Evolutionary conservation across 768 basidiomycete species (phyloP), one percentile per base, ranked within the genome.

Genomic region (Amanita muscaria): DNA sequence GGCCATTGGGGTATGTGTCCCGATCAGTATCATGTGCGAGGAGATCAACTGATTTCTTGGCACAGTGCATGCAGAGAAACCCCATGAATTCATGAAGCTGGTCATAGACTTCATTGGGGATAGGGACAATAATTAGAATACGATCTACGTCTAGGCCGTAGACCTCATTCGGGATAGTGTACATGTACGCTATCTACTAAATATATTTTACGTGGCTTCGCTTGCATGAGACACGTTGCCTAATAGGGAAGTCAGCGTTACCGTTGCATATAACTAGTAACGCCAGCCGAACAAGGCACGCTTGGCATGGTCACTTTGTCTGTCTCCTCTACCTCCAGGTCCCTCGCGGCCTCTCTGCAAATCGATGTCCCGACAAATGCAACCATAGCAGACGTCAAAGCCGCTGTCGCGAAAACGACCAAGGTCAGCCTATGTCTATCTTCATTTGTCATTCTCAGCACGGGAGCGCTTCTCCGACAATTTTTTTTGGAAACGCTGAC

Each of bases 21-120:
- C 37, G 22, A 40, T 23, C 1, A 32, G 15, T 44, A 22, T 9
- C 7, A n/a, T 35, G 15, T 25, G 25, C 16, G 22, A 38, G 10
- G 6, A 9, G 3, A 7, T 15, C 18, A 21, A 29, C 37, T 44
- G 43, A 44, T 32, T 9, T 19, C n/a, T 24, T 18, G 14, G 8
- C 19, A 3, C 49, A 88, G 86, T 93, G 15, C 90, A 93, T 50
- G 83, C 87, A 12, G 89, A 93, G 57, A 73, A 72, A 73, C 79
- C 79, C 4, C 70, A 72, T 27, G 79, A 80, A 48, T 81, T 80
- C 61, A 69, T 63, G 56, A 66, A 67, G 35, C 47, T 61, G 1
- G 59, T 66, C 2, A 54, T 61, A 10, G 54, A 59, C 29, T 63
- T 70, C 19, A 33, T 46, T 12, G 29, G n/a, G n/a, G 21, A 4